Evolutionary conservation across 306 rosid species (phyloP), one percentile per base, ranked within the genome.

Genomic region (Cotoneaster glaucophyllus): DNA sequence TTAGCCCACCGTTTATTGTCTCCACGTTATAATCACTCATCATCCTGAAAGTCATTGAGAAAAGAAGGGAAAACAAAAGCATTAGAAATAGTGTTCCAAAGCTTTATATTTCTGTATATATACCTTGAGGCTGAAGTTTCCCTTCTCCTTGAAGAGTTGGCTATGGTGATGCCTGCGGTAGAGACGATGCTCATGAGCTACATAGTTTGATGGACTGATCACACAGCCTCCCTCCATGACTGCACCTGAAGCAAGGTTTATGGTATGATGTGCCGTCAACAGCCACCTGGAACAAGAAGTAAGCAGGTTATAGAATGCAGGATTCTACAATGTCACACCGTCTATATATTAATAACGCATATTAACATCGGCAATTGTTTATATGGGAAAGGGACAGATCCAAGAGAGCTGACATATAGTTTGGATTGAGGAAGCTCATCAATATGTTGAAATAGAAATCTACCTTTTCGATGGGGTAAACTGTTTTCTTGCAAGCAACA

Each of bases 381-480:
- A 5, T 4, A 58, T 1, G 25, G 11, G 24, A 58, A 11, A 5
- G 2, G 11, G 31, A 58, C 64, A 58, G 32, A 24, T 59, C 32
- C 64, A 59, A 24, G 25, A 12, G 6, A 59, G 31, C 64, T 21
- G 67, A 63, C 64, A n/a, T 1, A n/a, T 24, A 56, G 26, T 56
- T n/a, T 56, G 62, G 62, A 56, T 26, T 56, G 62, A 56, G 34
- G 37, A 73, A 44, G 28, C 44, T 19, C 58, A 61, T 41, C 28
- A 2, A 28, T 17, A 7, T 3, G 13, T 6, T 61, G 31, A 68
- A 61, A 5, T 32, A 66, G n/a, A 39, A 61, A 26, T 11, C 61
- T 82, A 90, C 99, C 97, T 89, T 92, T 84, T 95, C 99, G 79
- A 90, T 90, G 54, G 97, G 99, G 81, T 92, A 95, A 70, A 92